Percentiles rank a stretch among this genome's conserved stretches.
Evolutionary conservation across 495 filamentous ascomycete genomes (phyloP).

Genomic region (Hypoxylon crocopeplum): DNA sequence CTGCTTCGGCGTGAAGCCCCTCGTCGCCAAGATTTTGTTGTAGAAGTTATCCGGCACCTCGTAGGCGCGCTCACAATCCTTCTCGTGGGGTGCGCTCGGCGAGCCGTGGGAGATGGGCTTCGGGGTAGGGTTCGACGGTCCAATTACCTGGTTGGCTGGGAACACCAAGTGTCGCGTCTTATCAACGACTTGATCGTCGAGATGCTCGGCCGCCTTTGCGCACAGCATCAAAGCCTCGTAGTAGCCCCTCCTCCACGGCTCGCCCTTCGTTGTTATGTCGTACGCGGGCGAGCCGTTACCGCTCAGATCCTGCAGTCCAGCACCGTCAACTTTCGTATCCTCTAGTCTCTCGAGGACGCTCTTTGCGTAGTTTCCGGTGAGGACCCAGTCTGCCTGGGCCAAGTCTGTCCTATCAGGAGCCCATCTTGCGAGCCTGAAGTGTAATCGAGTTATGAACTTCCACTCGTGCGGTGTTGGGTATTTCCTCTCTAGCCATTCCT

Average conservation of each 20-base stretch:
- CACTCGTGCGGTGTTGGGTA: conserved; percentile 81
- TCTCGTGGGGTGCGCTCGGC: conserved; percentile 66
- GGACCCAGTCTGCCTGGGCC: conserved; percentile 65
- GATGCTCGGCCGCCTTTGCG: conserved; percentile 76
- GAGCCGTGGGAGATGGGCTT: conserved; percentile 69
- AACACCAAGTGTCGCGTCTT: conserved; percentile 68
- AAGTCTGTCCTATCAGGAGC: conserved; percentile 61
- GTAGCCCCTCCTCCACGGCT: conserved; percentile 84
- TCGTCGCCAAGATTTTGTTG: conserved; percentile 75
- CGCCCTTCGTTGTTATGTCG: conserved; percentile 76
- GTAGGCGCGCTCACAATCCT: conserved; percentile 70
- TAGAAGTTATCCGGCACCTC: conserved; percentile 74
- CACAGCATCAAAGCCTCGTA: conserved; percentile 78
- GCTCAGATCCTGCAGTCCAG: conserved; percentile 58
- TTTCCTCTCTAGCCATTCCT: conserved; percentile 73
- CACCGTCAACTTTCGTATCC: conserved; percentile 69
- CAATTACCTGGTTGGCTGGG: conserved; percentile 72
- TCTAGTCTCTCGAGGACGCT: conserved; percentile 67
- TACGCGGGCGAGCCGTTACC: conserved; percentile 37
- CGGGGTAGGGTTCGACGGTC: conserved; percentile 82
- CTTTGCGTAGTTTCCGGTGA: conserved; percentile 60
- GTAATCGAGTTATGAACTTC: conserved; percentile 66
- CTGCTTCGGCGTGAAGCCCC: conserved; percentile 76
- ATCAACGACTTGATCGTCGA: conserved; percentile 79
- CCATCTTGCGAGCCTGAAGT: conserved; percentile 64